A percentile compares a stretch with the other conserved stretches of the same genome.
phyloP scores from a whole-genome alignment of 495 filamentous ascomycete species.

The Umbilicaria muhlenbergii region DNA sequence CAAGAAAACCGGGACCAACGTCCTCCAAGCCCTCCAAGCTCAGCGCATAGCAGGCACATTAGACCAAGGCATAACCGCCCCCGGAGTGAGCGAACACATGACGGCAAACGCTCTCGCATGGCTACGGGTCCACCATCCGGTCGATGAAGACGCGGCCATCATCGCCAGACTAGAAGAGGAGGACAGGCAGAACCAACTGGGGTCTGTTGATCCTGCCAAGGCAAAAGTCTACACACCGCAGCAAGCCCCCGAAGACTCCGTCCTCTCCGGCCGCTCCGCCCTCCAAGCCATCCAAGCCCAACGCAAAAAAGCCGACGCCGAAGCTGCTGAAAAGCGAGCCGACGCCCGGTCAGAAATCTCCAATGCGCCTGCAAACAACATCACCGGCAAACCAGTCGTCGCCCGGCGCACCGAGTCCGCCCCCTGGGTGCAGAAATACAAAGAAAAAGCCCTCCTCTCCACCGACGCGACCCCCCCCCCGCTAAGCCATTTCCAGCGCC shows the following conservation, averaged over 20 bases:
- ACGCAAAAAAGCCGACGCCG: neutral
- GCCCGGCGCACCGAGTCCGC: constrained; percentile 15
- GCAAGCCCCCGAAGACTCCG: constrained; percentile 1
- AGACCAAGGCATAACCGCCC: constrained; percentile 34
- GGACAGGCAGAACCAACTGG: constrained; percentile 25
- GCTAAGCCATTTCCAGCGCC: constrained; percentile 25
- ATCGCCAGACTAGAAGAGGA: constrained; percentile 46
- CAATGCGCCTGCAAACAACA: neutral
- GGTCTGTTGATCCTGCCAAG: constrained; percentile 26
- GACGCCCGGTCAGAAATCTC: constrained; percentile 1
- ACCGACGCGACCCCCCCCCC: neutral
- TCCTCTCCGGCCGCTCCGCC: constrained; percentile 2
- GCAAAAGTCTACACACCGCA: constrained; percentile 36
- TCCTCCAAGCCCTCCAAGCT: constrained; percentile 55
- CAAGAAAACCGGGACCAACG: constrained; percentile 38
- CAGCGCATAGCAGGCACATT: constrained; percentile 63
- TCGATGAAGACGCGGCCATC: constrained; percentile 61
- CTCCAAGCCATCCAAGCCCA: neutral
- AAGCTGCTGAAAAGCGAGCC: neutral
- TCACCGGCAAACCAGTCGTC: constrained; percentile 21
- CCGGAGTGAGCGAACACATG: constrained; percentile 17
- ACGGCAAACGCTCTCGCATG: constrained; percentile 43
- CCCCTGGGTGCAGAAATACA: constrained; percentile 33
- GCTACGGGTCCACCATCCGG: constrained; percentile 47
- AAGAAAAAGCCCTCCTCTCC: constrained; percentile 15